Conservation (phyloP, 2,329 filamentous ascomycete genomes). For the Nothomitra cinnamomea region DNA sequence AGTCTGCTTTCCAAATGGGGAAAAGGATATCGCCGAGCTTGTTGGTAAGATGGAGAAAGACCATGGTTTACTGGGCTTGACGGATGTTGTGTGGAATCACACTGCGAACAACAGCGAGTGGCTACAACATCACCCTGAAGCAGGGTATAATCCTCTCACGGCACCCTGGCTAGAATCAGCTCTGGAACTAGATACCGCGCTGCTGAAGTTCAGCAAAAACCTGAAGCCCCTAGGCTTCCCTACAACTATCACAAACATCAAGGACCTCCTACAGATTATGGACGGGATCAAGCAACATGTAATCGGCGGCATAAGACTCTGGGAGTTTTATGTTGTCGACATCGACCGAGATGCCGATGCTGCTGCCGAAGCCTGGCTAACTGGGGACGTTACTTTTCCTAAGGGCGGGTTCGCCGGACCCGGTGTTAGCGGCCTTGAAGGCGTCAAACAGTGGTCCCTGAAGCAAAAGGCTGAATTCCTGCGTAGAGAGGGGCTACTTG, state of each 20-base stretch:
- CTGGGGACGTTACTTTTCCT: conserved; percentile 38
- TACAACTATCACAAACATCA: conserved; percentile 48
- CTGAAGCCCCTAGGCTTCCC: conserved; percentile 56
- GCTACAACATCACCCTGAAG: conserved; percentile 86
- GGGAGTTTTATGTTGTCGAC: conserved; percentile 85
- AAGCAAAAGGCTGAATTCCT: conserved; percentile 43
- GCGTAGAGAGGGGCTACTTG: conserved; percentile 49
- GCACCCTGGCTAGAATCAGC: conserved; percentile 55
- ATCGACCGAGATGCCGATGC: conserved; percentile 54
- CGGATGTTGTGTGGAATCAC: conserved; percentile 96
- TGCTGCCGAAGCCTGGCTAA: conserved; percentile 54
- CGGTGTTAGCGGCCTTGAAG: conserved; percentile 32
- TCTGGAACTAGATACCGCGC: conserved; percentile 58
- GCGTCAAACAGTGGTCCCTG: conserved; percentile 35
- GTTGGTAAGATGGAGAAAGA: conserved; percentile 69
- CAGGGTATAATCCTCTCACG: conserved; percentile 84
- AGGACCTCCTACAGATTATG: conserved; percentile 70
- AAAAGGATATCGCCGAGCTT: conserved; percentile 62
- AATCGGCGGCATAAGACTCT: conserved; percentile 60
- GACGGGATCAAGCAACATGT: conserved; percentile 67
- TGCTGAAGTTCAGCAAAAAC: conserved; percentile 47
- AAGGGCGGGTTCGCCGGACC: conserved; percentile 32
- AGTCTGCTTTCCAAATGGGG: conserved; percentile 64
- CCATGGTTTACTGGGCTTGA: conserved; percentile 71
- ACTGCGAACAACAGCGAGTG: conserved; percentile 91